Evolutionary conservation across 345 rosid genomes (phyloP).

Genomic region (Citrus trifoliata): DNA sequence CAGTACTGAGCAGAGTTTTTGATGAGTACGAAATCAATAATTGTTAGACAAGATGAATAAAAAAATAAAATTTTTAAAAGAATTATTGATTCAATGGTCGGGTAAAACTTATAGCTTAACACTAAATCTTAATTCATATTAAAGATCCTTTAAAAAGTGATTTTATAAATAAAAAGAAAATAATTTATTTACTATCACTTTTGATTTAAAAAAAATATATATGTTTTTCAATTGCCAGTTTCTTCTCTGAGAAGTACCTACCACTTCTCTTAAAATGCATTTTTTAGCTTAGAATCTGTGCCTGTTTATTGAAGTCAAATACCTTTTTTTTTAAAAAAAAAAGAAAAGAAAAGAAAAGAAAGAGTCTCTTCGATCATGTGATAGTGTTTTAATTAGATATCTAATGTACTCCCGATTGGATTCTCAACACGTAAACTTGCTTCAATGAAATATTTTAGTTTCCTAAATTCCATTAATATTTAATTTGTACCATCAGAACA

Average conservation of each 20-base stretch:
- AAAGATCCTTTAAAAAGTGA: too few relatives aligned
- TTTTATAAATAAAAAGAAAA: too few relatives aligned
- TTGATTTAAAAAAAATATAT: too few relatives aligned
- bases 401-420: neutral
- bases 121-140: too few relatives aligned
- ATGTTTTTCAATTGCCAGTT: neutral
- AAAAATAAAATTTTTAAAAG: too few relatives aligned
- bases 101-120: too few relatives aligned
- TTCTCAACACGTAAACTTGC: neutral
- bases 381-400: neutral
- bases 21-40: accelerated
- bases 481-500: neutral
- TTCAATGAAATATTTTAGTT: neutral
- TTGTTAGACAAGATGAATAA: too few relatives aligned
- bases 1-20: too few relatives aligned
- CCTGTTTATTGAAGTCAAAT: neutral
- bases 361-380: neutral
- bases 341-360: neutral
- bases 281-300: too few relatives aligned
- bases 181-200: too few relatives aligned
- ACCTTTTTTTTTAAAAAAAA: neutral
- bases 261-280: too few relatives aligned
- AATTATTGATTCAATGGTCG: accelerated
- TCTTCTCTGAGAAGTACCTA: neutral
- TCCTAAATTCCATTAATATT: neutral